These are phyloP conservation scores for Ophiocordyceps camponoti-leonardi DNA, from an alignment of 2,329 filamentous ascomycete genomes.

Conservation along the genomic window DNA sequence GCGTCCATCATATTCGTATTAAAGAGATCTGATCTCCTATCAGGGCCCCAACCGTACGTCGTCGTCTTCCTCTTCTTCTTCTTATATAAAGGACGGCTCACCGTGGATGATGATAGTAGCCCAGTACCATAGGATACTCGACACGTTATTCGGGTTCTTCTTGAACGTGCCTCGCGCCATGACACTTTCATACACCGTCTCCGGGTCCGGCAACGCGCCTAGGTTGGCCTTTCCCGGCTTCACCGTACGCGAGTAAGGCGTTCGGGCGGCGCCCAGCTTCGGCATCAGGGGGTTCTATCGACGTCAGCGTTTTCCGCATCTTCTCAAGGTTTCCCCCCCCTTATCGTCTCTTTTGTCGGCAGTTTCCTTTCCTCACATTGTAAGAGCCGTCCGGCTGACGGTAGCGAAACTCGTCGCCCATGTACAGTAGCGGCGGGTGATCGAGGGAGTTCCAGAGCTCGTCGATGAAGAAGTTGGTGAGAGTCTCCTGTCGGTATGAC, in stretches of 20 bases:
- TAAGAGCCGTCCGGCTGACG: slow-evolving; percentile 52
- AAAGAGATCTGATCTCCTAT: slow-evolving; percentile 55
- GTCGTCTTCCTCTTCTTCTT: too few species aligned
- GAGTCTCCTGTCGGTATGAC: slow-evolving; percentile 41
- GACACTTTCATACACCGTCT: slow-evolving; percentile 41
- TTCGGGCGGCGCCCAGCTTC: slow-evolving; percentile 48
- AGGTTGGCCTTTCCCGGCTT: slow-evolving; percentile 40
- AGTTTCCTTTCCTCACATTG: slow-evolving; percentile 34
- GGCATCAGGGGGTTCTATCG: slow-evolving; percentile 47
- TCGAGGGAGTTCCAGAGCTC: slow-evolving; percentile 56
- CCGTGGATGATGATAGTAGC: slow-evolving; percentile 58
- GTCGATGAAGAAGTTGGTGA: slow-evolving; percentile 52
- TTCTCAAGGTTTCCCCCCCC: too few species aligned
- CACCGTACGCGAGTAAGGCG: slow-evolving; percentile 48
- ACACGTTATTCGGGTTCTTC: slow-evolving; percentile 54
- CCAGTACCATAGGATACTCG: slow-evolving; percentile 56
- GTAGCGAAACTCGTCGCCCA: slow-evolving; percentile 46
- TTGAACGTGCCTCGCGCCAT: slow-evolving; percentile 34
- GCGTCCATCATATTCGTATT: slow-evolving; percentile 47
- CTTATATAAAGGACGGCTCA: too few species aligned
- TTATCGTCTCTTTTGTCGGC: too few species aligned
- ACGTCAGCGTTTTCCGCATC: too few species aligned
- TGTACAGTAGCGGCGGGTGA: slow-evolving; percentile 52
- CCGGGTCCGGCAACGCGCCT: slow-evolving; percentile 50
- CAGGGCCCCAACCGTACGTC: too few species aligned